Base-by-base conservation (phyloP, 1,284 basidiomycete species). In the Sphaerobolus stellatus region DNA sequence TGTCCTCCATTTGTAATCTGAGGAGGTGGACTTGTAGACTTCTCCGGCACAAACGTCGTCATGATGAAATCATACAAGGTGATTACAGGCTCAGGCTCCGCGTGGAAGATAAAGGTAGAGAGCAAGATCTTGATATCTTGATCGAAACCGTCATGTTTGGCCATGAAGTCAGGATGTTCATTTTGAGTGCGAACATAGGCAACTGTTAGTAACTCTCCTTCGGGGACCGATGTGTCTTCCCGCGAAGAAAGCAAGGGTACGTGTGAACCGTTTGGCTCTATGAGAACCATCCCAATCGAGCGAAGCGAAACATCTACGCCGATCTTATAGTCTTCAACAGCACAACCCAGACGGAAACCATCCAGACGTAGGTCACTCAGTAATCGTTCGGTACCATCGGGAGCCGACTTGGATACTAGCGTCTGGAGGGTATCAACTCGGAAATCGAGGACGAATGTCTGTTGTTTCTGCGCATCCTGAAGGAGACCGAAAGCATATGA, bases 51-150 rank as follows among this genome's bases (percentile, higher is more conserved):
- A 69, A 98, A 98, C 0, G 95, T 97, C 5, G 92, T 90, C 90
- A 99, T 97, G 71, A 99, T 87, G 75, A 98, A 98, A 72, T 99
- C 94, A 71, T 98, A 99, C 9, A 99, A 74, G 2, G 88, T 81
- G 38, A 99, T 76, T 45, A 99, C 88, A 18, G 96, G 95, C 66
- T 94, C 93, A 2, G 97, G 94, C 4, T 91, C 90, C 1, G 92
- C 86, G 57, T 88, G 85, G 70, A 99, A 86, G 59, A 95, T 83
- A 71, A 99, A 89, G 0, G 97, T 98, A 3, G 96, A 97, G 43
- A 99, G 78, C 62, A 88, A 86, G 57, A 95, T 83, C 64, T 95
- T 88, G 56, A 99, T 84, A 56, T 76, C 90, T 71, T 98, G 92
- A 65, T 98, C 90, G 52, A 96, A 86, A 14, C 90, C 90, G 60